phyloP scores from a whole-genome alignment of 345 rosid genomes.

The Mercurialis annua region DNA sequence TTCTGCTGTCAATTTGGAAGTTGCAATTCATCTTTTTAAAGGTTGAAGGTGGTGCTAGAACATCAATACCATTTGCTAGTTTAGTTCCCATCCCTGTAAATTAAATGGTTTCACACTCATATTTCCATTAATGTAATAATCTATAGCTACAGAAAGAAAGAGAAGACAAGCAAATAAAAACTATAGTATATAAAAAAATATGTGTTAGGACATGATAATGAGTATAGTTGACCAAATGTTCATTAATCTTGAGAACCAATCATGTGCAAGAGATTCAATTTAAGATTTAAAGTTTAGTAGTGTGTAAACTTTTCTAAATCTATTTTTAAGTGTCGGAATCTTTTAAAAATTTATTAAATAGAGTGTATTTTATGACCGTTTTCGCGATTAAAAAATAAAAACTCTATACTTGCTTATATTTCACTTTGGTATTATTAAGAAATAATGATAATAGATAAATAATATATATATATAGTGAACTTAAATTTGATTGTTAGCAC shows the following conservation, averaged over 20 bases:
- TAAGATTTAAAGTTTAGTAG: no score
- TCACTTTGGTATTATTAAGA: no score
- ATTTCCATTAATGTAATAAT: not conserved
- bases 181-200: no score
- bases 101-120: conserved; percentile 26
- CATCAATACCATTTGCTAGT: conserved; percentile 38
- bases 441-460: no score
- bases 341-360: no score
- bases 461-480: no score
- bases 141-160: not conserved
- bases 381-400: no score
- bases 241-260: conserved; percentile 12
- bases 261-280: conserved; percentile 1
- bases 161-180: not conserved
- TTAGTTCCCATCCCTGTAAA: conserved; percentile 90
- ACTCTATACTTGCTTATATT: no score
- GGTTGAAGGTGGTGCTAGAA: conserved; percentile 29
- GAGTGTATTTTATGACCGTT: no score
- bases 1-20: conserved; percentile 26
- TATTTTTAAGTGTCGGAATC: no score
- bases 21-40: conserved; percentile 24
- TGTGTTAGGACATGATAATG: not conserved
- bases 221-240: conserved; percentile 25
- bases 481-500: no score
- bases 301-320: no score